phyloP scores from a whole-genome alignment of 2,329 filamentous ascomycete genomes.

The Aspergillus persii region DNA sequence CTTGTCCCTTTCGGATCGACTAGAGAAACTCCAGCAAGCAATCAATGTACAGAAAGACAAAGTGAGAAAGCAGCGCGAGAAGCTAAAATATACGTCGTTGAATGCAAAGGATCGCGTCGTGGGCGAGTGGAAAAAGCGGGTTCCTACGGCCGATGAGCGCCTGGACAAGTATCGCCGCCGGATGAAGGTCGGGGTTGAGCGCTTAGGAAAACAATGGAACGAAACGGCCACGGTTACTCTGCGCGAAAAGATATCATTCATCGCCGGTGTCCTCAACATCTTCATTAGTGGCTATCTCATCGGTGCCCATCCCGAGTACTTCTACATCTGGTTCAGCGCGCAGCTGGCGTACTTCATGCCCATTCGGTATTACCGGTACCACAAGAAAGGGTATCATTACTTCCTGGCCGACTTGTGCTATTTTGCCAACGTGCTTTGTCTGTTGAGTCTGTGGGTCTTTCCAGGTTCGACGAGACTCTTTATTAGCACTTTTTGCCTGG shows the following conservation, averaged over 20 bases:
- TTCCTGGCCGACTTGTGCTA: constrained; percentile 97
- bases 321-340: constrained; percentile 87
- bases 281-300: constrained; percentile 95
- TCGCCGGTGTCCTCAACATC: constrained; percentile 93
- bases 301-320: constrained; percentile 77
- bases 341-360: constrained; percentile 97
- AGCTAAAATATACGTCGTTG: constrained; percentile 70
- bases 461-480: constrained; percentile 87
- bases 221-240: constrained; percentile 83
- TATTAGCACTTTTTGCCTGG: constrained; percentile 86
- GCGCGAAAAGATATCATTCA: constrained; percentile 93
- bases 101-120: constrained; percentile 85
- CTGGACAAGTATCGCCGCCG: constrained; percentile 84
- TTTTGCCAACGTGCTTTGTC: constrained; percentile 86
- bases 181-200: constrained; percentile 86
- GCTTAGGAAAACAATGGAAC: constrained; percentile 80
- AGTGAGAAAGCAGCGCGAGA: constrained; percentile 78
- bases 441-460: constrained; percentile 85
- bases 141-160: constrained; percentile 86
- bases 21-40: constrained; percentile 85
- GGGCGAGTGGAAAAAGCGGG: constrained; percentile 84
- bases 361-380: constrained; percentile 87
- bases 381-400: constrained; percentile 89
- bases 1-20: constrained; percentile 78
- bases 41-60: constrained; percentile 81